Evolutionary conservation across 306 rosid genomes (phyloP), one percentile per base, ranked within the genome.

Genomic region (Rosa multiflora): DNA sequence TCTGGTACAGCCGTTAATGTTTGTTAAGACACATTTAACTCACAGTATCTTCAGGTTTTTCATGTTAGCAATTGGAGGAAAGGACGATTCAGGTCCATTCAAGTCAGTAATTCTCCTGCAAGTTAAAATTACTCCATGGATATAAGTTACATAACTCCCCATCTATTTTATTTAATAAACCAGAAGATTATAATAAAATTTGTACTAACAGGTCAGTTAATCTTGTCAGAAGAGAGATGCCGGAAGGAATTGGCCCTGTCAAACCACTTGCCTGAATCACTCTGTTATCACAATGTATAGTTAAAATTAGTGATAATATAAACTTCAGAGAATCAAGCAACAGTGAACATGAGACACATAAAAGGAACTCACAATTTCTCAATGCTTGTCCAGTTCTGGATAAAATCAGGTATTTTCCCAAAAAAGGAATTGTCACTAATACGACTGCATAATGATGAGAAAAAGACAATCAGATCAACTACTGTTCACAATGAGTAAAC

Each of bases 51-150:
- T 69, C 85, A 87, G 49, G 7, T 55, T 61, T 82, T 12, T 87
- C 88, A 87, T 56, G 26, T 84, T 62, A 55, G 29, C 20, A 46
- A 93, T 85, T 26, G 26, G 74, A 3, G 95, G 98, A 78, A 93
- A 84, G 48, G 76, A 5, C 37, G 89, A 80, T 80, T 69, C 86
- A 47, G 83, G 53, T 66, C 93, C 97, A 63, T 35, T 87, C 85
- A 93, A 79, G 88, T 93, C 94, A 71, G 83, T 90, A 70, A 93
- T 90, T 81, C 95, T 88, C 90, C 98, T 91, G 86, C 84, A 79
- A 42, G 75, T 79, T 18, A 73, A 81, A 47, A 63, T 32, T 71
- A 5, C 79, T 46, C 8, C 21, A 59, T 79, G 69, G 78, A 46
- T 6, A n/a, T 2, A 9, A 43, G 9, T 1, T 23, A 52, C 26